These are phyloP conservation scores for Alternaria conjuncta DNA, from an alignment of 2,329 filamentous ascomycete genomes.

Conservation along the genomic window DNA sequence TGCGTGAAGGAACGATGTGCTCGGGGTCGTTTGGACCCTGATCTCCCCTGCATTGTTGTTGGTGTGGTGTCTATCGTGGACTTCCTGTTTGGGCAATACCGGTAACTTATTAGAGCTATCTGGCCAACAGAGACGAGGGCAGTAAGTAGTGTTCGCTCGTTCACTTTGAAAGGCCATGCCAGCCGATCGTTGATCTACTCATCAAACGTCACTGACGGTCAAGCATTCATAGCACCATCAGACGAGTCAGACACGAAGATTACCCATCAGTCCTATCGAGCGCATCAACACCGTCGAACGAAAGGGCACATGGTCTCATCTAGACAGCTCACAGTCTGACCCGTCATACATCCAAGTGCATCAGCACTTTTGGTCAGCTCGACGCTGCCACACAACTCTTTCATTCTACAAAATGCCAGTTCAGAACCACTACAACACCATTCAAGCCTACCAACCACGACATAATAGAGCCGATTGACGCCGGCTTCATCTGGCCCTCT, in stretches of 20 bases:
- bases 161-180: neutral
- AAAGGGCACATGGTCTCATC: neutral
- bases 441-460: neutral
- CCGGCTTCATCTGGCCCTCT: neutral
- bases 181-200: neutral
- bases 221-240: neutral
- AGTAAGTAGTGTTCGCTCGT: neutral
- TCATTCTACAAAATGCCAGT: neutral
- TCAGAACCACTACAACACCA: neutral
- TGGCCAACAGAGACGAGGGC: neutral
- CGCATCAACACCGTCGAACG: neutral
- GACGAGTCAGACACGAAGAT: neutral
- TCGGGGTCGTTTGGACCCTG: neutral
- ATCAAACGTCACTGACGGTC: neutral
- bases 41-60: neutral
- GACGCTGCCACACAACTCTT: neutral
- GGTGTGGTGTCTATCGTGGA: slow-evolving; percentile 5
- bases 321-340: neutral
- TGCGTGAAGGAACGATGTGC: neutral
- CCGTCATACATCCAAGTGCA: neutral
- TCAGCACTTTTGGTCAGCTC: neutral
- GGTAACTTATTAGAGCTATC: neutral
- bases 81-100: slow-evolving; percentile 1
- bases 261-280: neutral
- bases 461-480: neutral